Conservation (phyloP, 2,329 filamentous ascomycete species). For the Zopfia rhizophila region DNA sequence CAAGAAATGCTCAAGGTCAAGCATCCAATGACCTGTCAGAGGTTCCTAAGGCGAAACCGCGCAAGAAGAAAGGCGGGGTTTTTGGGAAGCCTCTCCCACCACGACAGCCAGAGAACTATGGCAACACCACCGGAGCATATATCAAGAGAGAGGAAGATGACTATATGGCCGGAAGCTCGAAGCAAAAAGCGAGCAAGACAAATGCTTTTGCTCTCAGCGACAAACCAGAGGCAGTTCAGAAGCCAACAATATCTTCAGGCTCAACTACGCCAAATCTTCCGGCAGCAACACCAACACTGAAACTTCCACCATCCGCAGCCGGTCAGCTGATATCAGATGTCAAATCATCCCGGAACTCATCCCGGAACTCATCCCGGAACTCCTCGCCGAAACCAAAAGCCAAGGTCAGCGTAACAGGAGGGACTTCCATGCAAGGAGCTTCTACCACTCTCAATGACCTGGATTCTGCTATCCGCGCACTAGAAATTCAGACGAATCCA, state of each 20-base stretch:
- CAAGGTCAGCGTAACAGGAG: conserved; percentile 79
- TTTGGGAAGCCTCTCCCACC: conserved; percentile 53
- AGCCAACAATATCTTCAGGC: conserved; percentile 39
- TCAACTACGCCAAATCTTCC: conserved; percentile 53
- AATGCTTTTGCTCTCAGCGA: conserved; percentile 62
- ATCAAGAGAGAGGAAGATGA: conserved; percentile 79
- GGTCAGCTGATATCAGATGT: conserved; percentile 86
- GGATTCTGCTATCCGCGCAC: conserved; percentile 82
- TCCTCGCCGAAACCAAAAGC: conserved; percentile 65
- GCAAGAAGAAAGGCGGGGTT: conserved; percentile 55
- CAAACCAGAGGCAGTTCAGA: conserved; percentile 60
- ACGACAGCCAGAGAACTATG: conserved; percentile 66
- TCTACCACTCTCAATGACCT: conserved; percentile 76
- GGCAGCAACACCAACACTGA: conserved; percentile 59
- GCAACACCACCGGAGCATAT: conserved; percentile 75
- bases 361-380: too few species aligned
- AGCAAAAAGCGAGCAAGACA: conserved; percentile 52
- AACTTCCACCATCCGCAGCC: conserved; percentile 72
- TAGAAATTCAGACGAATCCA: conserved; percentile 94
- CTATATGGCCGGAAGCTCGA: conserved; percentile 68
- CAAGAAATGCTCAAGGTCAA: conserved; percentile 24
- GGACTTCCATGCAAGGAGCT: conserved; percentile 82
- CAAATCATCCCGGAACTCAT: conserved; percentile 63
- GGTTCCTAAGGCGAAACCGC: conserved; percentile 47
- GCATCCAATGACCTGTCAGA: conserved; percentile 35